A percentile compares a stretch with the other conserved stretches of the same genome.
phyloP scores from a whole-genome alignment of 805 yeast genomes.

The Ogataea paradorogensis region DNA sequence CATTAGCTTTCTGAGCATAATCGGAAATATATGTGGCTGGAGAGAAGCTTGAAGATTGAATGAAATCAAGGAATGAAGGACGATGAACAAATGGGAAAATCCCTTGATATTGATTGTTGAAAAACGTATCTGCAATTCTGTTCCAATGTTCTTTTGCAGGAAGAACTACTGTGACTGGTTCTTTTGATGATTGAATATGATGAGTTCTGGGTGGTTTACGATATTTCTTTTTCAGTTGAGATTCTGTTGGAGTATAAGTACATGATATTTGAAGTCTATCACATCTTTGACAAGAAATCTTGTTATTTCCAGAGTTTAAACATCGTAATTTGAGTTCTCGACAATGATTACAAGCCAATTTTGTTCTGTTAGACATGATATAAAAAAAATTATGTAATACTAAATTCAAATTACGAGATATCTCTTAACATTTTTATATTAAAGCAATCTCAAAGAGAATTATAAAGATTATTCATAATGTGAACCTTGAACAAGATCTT shows the following conservation, averaged over 20 bases:
- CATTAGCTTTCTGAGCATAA: constrained; percentile 4
- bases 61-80: constrained; percentile 12
- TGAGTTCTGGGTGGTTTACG: not conserved
- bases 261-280: constrained; percentile 1
- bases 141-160: constrained; percentile 15
- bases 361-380: constrained; percentile 6
- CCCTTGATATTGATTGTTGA: constrained; percentile 16
- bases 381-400: too few relatives aligned
- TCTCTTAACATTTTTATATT: too few relatives aligned
- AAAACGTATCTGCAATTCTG: constrained; percentile 13
- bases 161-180: not conserved
- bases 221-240: constrained; percentile 6
- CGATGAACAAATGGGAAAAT: constrained; percentile 15
- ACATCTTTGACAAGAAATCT: constrained; percentile 8
- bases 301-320: constrained; percentile 8
- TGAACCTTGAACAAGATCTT: not conserved
- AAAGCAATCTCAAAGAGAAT: too few relatives aligned
- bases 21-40: constrained; percentile 13
- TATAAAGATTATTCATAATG: not conserved
- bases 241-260: constrained; percentile 9
- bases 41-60: constrained; percentile 11
- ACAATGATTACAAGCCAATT: constrained; percentile 13
- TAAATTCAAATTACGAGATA: too few relatives aligned
- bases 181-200: not conserved
- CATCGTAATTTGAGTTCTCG: constrained; percentile 12